Evolutionary conservation across 2,329 filamentous ascomycete genomes (phyloP), one percentile per base, ranked within the genome.

Genomic region (Fusarium graminum): DNA sequence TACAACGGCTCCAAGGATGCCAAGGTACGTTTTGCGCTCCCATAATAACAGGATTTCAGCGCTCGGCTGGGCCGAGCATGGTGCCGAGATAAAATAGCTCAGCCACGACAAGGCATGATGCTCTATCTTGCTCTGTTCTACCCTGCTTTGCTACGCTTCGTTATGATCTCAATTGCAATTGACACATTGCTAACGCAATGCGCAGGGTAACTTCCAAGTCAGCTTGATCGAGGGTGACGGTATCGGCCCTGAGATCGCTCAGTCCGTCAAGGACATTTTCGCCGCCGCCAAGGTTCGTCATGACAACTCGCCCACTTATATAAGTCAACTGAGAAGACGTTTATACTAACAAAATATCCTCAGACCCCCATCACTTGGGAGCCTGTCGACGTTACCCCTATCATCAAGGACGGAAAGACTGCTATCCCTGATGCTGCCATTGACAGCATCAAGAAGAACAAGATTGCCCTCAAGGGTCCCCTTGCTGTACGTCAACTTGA

Each of bases 231-330:
- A 99, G 87, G 95, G 96, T 82, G 96, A 99, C 78, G 95, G 95
- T 79, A 99, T 99, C 79, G 95, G 95, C 65, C 95, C 95, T 69
- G 94, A 99, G 84, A 99, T 99, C 78, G 90, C 95, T 70, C 90
- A 97, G 82, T 96, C 95, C 49, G 94, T 99, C 77, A 99, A 98
- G 89, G 92, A 97, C 81, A 99, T 99, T 82, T 99, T 97, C 84
- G 86, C 89, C 75, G 95, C 95, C 74, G 95, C 95, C 75, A 92
- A 96, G 81, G 94, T 97, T 83, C 66, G 83, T 80, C 63, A 62
- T 63, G 58, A 56, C 51, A 59, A 41, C 65, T 67, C 54, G 19
- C 29, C 40, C 41, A 41, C 51, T 36, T 19, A 40, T 43, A 45
- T 29, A 52, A 51, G 42, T 30, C 38, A 32, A 39, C 49, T 43